These are phyloP conservation scores for Leccinum boreale DNA, from an alignment of 768 basidiomycete species.

Conservation along the genomic window DNA sequence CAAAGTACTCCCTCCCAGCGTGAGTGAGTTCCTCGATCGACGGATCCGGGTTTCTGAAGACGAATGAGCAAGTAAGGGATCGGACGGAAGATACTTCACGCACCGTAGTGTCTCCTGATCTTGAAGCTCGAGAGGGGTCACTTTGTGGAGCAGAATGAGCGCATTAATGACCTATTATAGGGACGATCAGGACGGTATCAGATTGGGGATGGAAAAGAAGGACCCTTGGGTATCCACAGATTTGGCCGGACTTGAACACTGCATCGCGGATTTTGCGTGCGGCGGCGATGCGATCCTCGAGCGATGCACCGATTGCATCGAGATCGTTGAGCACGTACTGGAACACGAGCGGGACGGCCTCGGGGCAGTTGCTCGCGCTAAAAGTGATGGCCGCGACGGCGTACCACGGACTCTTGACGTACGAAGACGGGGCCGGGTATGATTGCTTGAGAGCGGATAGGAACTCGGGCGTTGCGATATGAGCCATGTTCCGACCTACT, in stretches of 20 bases:
- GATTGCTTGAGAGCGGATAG: slow-evolving; percentile 42
- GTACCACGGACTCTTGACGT: slow-evolving; percentile 52
- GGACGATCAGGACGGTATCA: not conserved
- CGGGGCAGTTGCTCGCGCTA: slow-evolving; percentile 55
- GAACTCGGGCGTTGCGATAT: slow-evolving; percentile 40
- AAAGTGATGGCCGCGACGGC: slow-evolving; percentile 56
- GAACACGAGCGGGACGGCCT: slow-evolving; percentile 56
- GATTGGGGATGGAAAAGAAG: not conserved
- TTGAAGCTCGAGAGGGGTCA: slow-evolving; percentile 48
- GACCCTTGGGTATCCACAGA: slow-evolving; percentile 58
- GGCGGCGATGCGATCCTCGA: slow-evolving; percentile 39
- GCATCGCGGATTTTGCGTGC: slow-evolving; percentile 59
- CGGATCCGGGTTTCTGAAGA: slow-evolving; percentile 37
- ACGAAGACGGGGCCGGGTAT: slow-evolving; percentile 35
- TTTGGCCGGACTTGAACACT: slow-evolving; percentile 58
- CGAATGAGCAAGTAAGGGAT: not conserved
- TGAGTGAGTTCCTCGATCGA: slow-evolving; percentile 43
- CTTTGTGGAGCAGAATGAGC: slow-evolving; percentile 47
- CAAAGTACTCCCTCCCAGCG: slow-evolving; percentile 44
- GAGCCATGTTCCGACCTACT: slow-evolving; percentile 6
- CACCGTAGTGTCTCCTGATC: slow-evolving; percentile 50
- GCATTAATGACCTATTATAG: slow-evolving; percentile 46
- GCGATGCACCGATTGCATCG: slow-evolving; percentile 24
- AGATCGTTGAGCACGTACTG: slow-evolving; percentile 46
- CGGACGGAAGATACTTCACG: not conserved